Base-by-base conservation (phyloP, 2,329 filamentous ascomycete species). In the Nigrospora osmanthi region DNA sequence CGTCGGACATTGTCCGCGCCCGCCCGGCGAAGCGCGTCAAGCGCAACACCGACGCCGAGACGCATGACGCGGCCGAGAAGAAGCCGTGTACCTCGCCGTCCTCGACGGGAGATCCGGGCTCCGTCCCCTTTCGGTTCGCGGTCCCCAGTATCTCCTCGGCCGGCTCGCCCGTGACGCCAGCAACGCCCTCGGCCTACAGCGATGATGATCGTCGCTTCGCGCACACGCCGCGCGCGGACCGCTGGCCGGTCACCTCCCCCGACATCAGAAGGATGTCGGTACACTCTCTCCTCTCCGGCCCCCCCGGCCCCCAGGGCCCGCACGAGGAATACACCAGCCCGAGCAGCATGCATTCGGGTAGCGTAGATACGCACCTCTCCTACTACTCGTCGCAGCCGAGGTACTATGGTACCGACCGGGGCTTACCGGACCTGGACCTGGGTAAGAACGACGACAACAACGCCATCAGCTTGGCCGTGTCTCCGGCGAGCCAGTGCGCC, bases 361-460 rank as follows among this genome's bases (percentile, higher is more conserved):
- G 49, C n/a, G 28, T 57, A 40, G 53, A 58, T 37, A 55, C 56
- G 32, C 28, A 45, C 7, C 47, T 49, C n/a, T n/a, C 44, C 11
- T 47, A 52, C 15, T n/a, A 38, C 35, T 52, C 48, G 51, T 66
- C 47, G 57, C 69, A 51, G 63, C 64, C 33, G 32, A 73, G 65
- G 7, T 77, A 72, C 37, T 89, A 86, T 58, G 87, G 87, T 6
- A 76, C 85, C 48, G 87, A 91, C 56, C 71, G 78, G 45, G 87
- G 87, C 1, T 71, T 80, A 48, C 74, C 75, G 11, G 87, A 91
- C 62, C 65, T 79, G 16, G 87, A 91, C 54, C 66, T 86, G 1
- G 79, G 80, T 28, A 77, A 74, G 42, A 90, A 90, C 53, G 78
- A 89, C 55, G 87, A 91, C 52, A 64, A 68, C 30, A 76, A 76